Evolutionary conservation across 345 rosid species (phyloP).

Genomic region (Aurinia saxatilis): DNA sequence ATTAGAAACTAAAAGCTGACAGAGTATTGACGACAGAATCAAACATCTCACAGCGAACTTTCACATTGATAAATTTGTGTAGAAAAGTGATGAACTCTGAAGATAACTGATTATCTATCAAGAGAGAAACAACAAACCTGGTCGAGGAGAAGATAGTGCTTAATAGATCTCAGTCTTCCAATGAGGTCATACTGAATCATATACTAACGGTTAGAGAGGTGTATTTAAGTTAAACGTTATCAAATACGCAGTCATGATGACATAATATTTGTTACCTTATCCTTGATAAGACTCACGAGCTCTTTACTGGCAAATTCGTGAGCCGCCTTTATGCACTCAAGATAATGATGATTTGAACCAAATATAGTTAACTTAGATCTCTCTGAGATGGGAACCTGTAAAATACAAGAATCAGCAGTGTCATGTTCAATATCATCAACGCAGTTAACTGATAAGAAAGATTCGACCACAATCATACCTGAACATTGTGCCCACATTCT

Average conservation of each 20-base stretch:
- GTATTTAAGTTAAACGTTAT: background rate
- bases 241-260: slow-evolving; percentile 7
- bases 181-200: slow-evolving; percentile 70
- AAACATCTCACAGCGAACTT: background rate
- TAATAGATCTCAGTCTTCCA: slow-evolving; percentile 85
- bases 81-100: slow-evolving; percentile 7
- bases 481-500: slow-evolving; percentile 96
- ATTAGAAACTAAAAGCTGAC: background rate
- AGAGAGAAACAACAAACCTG: slow-evolving; percentile 51
- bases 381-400: slow-evolving; percentile 77
- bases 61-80: slow-evolving; percentile 1
- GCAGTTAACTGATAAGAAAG: background rate
- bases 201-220: slow-evolving; percentile 17
- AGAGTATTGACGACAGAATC: slow-evolving; percentile 9
- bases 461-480: slow-evolving; percentile 37
- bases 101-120: background rate
- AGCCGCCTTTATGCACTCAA: slow-evolving; percentile 87
- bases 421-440: slow-evolving; percentile 3
- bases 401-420: background rate
- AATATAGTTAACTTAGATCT: slow-evolving; percentile 72
- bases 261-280: slow-evolving; percentile 44
- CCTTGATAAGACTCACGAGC: slow-evolving; percentile 76
- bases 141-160: slow-evolving; percentile 97
- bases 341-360: slow-evolving; percentile 90
- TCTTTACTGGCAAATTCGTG: slow-evolving; percentile 86